Evolutionary conservation across 1,284 basidiomycete species (phyloP), one percentile per base, ranked within the genome.

Genomic region (Kalmanozyma brasiliensis): DNA sequence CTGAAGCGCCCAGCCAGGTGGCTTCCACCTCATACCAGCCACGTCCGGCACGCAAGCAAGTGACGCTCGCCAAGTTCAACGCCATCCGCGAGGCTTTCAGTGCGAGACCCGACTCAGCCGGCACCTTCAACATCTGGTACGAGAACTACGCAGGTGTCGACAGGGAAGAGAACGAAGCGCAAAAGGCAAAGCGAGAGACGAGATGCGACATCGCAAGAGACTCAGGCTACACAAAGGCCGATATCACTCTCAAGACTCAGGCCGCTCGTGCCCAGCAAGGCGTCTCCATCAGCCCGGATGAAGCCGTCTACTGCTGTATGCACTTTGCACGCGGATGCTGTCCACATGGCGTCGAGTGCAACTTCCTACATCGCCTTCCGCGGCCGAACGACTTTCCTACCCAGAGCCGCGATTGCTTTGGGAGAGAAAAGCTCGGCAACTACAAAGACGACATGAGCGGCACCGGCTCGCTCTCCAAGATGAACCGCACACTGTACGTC

Each of bases 381-480:
- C 64, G 77, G 80, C 85, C 49, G 84, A 86, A 84, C 56, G 86
- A 88, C 22, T 85, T 94, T 8, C 91, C 93, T 0, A 94, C 98
- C 83, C 90, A 90, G 43, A 93, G 93, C 5, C 91, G 94, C 80
- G 95, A 99, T 83, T 94, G 93, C 82, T 99, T 99, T 81, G 94
- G 93, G 0, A 87, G 95, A 52, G 94, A 97, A 85, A 98, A 98
- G 84, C 96, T 97, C 83, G 86, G 94, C 1, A 93, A 94, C 82
- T 99, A 98, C 84, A 86, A 95, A 69, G 95, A 99, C 82, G 96
- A 99, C 83, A 98, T 99, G 95, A 96, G 95, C 74, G 95, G 95
- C 82, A 95, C 98, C 22, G 95, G 95, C 19, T 93, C 91, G 52
- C 97, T 98, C 84, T 91, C 90, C 78, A 85, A 94, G 36, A 89